These are phyloP conservation scores for Entomortierella lignicola DNA, from an alignment of 192 early-diverging fungal genomes.

Conservation along the genomic window DNA sequence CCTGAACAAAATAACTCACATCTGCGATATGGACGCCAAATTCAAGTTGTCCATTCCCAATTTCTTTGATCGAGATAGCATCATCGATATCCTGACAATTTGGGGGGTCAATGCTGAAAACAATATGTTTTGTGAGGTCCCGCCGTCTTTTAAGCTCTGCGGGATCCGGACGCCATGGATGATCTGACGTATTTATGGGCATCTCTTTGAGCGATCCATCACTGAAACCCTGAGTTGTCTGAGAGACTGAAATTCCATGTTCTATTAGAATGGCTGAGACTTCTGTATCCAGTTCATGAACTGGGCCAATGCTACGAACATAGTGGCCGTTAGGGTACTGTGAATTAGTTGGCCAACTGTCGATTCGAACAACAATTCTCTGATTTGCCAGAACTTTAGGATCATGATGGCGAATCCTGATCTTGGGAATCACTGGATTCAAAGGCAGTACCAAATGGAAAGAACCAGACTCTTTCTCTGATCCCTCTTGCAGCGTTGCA, in stretches of 20 bases:
- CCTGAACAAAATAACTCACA: conserved; percentile 74
- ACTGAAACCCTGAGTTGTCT: conserved; percentile 76
- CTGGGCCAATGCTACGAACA: conserved; percentile 73
- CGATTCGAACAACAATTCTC: conserved; percentile 80
- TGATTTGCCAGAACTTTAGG: conserved; percentile 63
- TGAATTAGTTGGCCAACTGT: conserved; percentile 74
- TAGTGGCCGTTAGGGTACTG: conserved; percentile 85
- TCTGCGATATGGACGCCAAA: conserved; percentile 87
- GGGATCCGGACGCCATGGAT: conserved; percentile 66
- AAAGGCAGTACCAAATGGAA: conserved; percentile 77
- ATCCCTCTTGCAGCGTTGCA: conserved; percentile 77
- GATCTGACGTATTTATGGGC: conserved; percentile 63
- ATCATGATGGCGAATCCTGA: conserved; percentile 78
- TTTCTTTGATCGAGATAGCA: conserved; percentile 72
- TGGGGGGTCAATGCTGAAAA: conserved; percentile 80
- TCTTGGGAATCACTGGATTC: conserved; percentile 76
- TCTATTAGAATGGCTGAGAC: conserved; percentile 83
- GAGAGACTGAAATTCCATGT: conserved; percentile 79
- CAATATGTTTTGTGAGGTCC: conserved; percentile 49
- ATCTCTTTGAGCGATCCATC: conserved; percentile 73
- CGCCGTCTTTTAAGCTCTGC: conserved; percentile 39
- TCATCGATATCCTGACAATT: conserved; percentile 88
- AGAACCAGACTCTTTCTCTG: conserved; percentile 58
- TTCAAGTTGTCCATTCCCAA: conserved; percentile 63
- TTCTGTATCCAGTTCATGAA: conserved; percentile 76